Conservation (phyloP, 2,329 filamentous ascomycete species). For the Pseudocercospora vitis region DNA sequence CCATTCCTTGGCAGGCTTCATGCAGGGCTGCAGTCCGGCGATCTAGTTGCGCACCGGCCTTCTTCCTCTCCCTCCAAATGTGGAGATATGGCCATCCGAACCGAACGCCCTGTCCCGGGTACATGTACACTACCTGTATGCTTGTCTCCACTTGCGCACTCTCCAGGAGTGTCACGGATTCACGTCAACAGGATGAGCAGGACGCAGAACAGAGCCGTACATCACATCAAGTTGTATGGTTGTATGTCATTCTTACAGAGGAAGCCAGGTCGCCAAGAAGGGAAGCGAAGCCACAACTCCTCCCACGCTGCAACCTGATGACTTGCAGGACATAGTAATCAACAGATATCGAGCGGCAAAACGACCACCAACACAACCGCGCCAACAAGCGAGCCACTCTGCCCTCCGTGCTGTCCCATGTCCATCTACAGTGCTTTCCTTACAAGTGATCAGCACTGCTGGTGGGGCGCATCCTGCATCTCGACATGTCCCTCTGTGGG, state of each 20-base stretch:
- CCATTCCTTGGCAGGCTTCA: neutral
- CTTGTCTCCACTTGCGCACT: neutral
- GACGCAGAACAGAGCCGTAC: neutral
- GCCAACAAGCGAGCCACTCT: neutral
- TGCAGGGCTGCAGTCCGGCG: neutral
- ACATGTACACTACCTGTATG: neutral
- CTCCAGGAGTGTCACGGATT: neutral
- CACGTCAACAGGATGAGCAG: neutral
- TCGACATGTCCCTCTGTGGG: too few relatives aligned
- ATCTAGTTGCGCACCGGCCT: neutral
- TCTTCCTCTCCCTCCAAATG: too few relatives aligned
- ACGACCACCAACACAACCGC: neutral
- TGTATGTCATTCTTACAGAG: neutral
- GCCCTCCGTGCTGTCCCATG: too few relatives aligned
- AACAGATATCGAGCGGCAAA: neutral
- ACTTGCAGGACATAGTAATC: neutral
- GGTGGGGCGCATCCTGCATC: too few relatives aligned
- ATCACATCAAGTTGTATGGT: too few relatives aligned
- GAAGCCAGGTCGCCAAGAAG: neutral
- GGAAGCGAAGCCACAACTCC: neutral
- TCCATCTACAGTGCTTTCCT: too few relatives aligned
- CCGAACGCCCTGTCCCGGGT: neutral
- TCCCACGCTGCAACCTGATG: neutral
- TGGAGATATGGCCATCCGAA: neutral
- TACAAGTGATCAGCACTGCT: too few relatives aligned